Evolutionary conservation across 2,329 filamentous ascomycete species (phyloP).

Genomic region (Colletotrichum simmondsii): DNA sequence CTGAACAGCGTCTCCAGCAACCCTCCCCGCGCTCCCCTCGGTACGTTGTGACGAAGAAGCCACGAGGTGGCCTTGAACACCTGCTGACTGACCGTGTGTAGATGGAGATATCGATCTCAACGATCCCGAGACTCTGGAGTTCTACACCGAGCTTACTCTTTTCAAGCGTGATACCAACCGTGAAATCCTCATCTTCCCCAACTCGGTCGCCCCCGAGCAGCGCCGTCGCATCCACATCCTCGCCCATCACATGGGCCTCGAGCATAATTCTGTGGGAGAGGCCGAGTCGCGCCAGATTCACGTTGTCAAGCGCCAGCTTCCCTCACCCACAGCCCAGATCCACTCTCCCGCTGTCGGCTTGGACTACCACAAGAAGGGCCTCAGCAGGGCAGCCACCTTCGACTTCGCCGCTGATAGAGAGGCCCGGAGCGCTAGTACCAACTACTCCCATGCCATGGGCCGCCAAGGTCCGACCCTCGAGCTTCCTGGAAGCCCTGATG

Average conservation of each 20-base stretch:
- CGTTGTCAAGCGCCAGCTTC: slow-evolving; percentile 76
- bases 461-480: slow-evolving; percentile 88
- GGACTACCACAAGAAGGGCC: slow-evolving; percentile 82
- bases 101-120: slow-evolving; percentile 85
- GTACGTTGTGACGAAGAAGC: slow-evolving; percentile 1
- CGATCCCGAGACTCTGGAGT: slow-evolving; percentile 85
- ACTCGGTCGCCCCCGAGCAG: slow-evolving; percentile 82
- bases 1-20: slow-evolving; percentile 74
- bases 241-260: slow-evolving; percentile 93
- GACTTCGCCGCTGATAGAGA: slow-evolving; percentile 90
- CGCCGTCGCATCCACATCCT: slow-evolving; percentile 93
- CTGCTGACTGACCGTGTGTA: slow-evolving; percentile 18
- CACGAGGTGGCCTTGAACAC: slow-evolving; percentile 24
- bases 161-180: slow-evolving; percentile 85
- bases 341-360: slow-evolving; percentile 73
- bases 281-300: slow-evolving; percentile 91
- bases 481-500: slow-evolving; percentile 82
- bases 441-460: slow-evolving; percentile 78
- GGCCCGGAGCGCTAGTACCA: slow-evolving; percentile 71
- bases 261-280: slow-evolving; percentile 89
- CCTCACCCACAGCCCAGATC: slow-evolving; percentile 64
- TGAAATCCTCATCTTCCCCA: slow-evolving; percentile 86
- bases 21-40: slow-evolving; percentile 57
- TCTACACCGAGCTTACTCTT: slow-evolving; percentile 88
- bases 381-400: slow-evolving; percentile 96